Percentiles rank a stretch among this genome's conserved stretches.
phyloP scores from a whole-genome alignment of 176 grass and related monocot genomes.

The Zoysia pacifica region DNA sequence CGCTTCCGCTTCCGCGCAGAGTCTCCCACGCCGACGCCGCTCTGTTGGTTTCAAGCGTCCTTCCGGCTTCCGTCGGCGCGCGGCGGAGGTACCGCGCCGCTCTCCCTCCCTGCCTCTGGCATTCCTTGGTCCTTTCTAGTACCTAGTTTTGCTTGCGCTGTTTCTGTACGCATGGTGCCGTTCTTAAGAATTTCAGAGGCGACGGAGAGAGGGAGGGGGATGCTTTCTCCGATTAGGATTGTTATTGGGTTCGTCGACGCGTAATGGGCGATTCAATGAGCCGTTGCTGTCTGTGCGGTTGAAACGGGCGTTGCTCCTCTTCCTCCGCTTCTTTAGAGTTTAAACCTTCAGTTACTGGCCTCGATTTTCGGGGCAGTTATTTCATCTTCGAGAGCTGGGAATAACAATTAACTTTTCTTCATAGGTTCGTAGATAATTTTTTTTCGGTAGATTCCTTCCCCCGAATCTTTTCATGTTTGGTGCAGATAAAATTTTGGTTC shows the following conservation, averaged over 20 bases:
- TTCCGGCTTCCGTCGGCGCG: not conserved
- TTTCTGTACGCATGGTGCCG: not conserved
- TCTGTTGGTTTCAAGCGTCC: not conserved
- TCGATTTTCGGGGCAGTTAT: slow-evolving; percentile 8
- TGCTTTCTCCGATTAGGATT: slow-evolving; percentile 3
- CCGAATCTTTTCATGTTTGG: not conserved
- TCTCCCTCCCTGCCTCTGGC: not conserved
- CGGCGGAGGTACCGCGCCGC: slow-evolving; percentile 21
- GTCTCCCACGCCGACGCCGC: not conserved
- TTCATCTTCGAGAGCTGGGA: not conserved
- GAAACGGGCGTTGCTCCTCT: slow-evolving; percentile 4
- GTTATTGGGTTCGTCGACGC: not conserved
- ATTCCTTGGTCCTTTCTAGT: not conserved
- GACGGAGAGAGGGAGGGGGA: not conserved
- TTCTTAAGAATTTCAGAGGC: slow-evolving; percentile 2
- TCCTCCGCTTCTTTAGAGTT: not conserved
- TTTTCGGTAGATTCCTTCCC: not conserved
- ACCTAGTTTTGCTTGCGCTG: not conserved
- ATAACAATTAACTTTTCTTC: not conserved
- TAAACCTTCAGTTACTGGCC: slow-evolving; percentile 21
- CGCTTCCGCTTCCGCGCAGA: not conserved
- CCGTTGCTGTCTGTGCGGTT: not conserved
- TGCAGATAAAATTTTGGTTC: not conserved
- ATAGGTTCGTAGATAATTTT: not conserved
- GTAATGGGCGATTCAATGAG: not conserved